These are phyloP conservation scores for Venturia oleaginea DNA, from an alignment of 2,329 filamentous ascomycete genomes.

Conservation along the genomic window DNA sequence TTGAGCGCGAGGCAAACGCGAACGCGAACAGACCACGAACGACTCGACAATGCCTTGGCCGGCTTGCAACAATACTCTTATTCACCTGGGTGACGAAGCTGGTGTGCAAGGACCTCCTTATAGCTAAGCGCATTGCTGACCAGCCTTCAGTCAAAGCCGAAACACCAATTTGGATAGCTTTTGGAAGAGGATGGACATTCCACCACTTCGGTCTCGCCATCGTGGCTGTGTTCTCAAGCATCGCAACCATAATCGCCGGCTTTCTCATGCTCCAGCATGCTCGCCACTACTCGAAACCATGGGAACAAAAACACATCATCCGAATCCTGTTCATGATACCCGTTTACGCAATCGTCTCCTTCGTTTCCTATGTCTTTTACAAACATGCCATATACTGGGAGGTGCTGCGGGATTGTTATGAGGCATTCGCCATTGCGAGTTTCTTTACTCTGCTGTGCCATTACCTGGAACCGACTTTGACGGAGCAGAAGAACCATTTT, in stretches of 20 bases:
- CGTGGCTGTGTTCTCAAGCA: conserved; percentile 42
- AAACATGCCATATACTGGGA: conserved; percentile 71
- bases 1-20: neutral
- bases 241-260: conserved; percentile 43
- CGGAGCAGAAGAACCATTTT: conserved; percentile 77
- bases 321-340: conserved; percentile 85
- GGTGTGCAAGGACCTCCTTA: neutral
- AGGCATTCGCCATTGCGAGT: conserved; percentile 78
- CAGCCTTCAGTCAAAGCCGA: conserved; percentile 25
- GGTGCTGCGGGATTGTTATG: conserved; percentile 75
- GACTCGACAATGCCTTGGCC: neutral
- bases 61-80: conserved; percentile 10
- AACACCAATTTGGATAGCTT: conserved; percentile 35
- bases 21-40: neutral
- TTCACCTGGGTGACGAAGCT: conserved; percentile 8
- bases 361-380: conserved; percentile 66
- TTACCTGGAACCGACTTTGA: conserved; percentile 68
- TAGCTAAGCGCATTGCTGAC: neutral
- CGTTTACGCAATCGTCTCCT: conserved; percentile 66
- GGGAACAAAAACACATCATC: conserved; percentile 62
- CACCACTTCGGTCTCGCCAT: conserved; percentile 47
- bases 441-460: conserved; percentile 79
- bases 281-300: conserved; percentile 50
- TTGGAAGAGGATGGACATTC: conserved; percentile 41
- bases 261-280: conserved; percentile 49